phyloP scores from a whole-genome alignment of 106 monocot genomes.

The Platanthera guangdongensis region DNA sequence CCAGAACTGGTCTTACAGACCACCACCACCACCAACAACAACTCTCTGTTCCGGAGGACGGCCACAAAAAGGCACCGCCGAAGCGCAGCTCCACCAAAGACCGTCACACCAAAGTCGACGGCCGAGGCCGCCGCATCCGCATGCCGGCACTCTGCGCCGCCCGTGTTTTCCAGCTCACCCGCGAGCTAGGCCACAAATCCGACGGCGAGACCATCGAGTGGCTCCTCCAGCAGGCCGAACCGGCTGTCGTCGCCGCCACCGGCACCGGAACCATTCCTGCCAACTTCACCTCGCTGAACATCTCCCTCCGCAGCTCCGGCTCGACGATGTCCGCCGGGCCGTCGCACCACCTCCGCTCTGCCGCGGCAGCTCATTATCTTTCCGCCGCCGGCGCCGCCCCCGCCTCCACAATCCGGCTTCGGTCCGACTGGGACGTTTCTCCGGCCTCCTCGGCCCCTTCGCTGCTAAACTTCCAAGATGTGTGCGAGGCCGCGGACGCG shows the following conservation, averaged over 20 bases:
- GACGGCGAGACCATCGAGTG: constrained; percentile 92
- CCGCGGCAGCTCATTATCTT: constrained; percentile 15
- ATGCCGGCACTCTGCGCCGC: constrained; percentile 87
- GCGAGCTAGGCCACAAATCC: constrained; percentile 81
- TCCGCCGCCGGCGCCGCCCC: constrained; percentile 15
- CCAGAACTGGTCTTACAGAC: neutral
- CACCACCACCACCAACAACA: neutral
- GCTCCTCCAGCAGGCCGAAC: constrained; percentile 84
- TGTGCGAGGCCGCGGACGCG: constrained; percentile 8
- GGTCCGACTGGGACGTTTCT: constrained; percentile 5
- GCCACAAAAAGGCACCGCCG: constrained; percentile 16
- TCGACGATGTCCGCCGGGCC: constrained; percentile 38
- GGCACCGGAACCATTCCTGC: constrained; percentile 87
- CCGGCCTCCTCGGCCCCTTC: constrained; percentile 13
- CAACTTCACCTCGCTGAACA: constrained; percentile 67
- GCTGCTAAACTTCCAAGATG: constrained; percentile 30
- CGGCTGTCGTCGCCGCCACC: constrained; percentile 76
- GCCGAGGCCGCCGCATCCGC: constrained; percentile 71
- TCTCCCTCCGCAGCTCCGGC: constrained; percentile 59
- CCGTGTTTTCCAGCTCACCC: constrained; percentile 76
- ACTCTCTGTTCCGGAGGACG: constrained; percentile 11
- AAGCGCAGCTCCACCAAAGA: constrained; percentile 65
- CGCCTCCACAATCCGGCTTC: constrained; percentile 13
- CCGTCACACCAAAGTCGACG: constrained; percentile 85
- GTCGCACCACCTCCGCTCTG: constrained; percentile 17